phyloP scores from a whole-genome alignment of 257 asterid genomes.

The Fraxinus excelsior region DNA sequence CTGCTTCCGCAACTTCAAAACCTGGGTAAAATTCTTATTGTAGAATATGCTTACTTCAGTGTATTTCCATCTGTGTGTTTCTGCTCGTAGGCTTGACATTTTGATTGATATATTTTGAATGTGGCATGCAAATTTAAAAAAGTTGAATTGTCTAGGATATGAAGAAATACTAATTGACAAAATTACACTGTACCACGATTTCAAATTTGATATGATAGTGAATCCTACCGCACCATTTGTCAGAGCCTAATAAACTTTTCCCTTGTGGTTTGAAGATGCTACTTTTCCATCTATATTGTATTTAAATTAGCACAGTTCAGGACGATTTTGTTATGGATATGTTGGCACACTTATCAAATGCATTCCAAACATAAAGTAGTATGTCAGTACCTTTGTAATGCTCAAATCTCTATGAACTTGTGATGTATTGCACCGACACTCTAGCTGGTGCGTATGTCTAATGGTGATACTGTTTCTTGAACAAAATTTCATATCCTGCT shows the following conservation, averaged over 20 bases:
- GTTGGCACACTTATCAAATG: neutral
- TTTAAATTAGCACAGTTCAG: neutral
- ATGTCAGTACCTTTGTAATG: neutral
- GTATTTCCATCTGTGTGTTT: neutral
- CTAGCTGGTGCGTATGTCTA: neutral
- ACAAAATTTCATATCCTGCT: neutral
- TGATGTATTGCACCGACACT: neutral
- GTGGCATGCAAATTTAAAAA: neutral
- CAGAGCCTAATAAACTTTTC: neutral
- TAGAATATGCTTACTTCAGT: neutral
- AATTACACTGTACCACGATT: neutral
- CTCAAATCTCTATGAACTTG: neutral
- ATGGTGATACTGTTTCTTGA: neutral
- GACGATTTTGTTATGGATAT: neutral
- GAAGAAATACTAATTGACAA: neutral
- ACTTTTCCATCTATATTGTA: neutral
- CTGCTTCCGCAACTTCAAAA: conserved; percentile 53
- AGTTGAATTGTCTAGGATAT: neutral
- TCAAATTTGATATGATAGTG: conserved; percentile 8
- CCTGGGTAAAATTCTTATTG: conserved; percentile 50
- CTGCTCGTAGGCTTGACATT: neutral
- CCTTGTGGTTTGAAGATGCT: neutral
- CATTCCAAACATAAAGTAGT: no score
- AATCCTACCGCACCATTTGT: neutral
- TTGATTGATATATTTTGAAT: neutral